phyloP scores from a whole-genome alignment of 2,329 filamentous ascomycete species.

The Penicillium sumatraense region DNA sequence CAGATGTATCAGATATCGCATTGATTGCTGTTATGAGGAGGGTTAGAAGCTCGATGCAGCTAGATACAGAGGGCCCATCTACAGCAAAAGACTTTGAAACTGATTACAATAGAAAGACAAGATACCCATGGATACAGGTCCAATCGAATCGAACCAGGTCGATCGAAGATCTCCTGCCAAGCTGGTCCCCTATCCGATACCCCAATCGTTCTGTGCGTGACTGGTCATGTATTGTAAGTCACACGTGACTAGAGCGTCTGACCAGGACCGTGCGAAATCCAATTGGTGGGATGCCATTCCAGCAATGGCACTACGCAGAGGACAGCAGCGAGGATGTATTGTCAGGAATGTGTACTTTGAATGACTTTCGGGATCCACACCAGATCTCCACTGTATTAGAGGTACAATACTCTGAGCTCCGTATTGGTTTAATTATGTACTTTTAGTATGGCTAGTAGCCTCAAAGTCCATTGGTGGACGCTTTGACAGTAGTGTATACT shows the following conservation, averaged over 20 bases:
- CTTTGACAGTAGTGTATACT: background rate
- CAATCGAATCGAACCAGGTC: background rate
- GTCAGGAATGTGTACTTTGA: conserved; percentile 7
- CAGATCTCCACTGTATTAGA: too few species aligned
- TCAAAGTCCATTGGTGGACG: too few species aligned
- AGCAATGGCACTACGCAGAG: conserved; percentile 17
- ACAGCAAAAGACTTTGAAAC: too few species aligned
- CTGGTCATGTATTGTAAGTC: conserved; percentile 13
- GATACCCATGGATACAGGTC: background rate
- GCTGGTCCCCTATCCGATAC: background rate
- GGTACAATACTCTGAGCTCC: background rate
- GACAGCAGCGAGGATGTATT: background rate
- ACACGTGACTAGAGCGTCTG: conserved; percentile 6
- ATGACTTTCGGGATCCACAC: background rate
- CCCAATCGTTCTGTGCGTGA: too few species aligned
- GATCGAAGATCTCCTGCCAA: conserved; percentile 3
- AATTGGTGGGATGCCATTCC: conserved; percentile 24
- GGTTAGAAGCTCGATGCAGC: background rate
- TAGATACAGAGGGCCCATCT: too few species aligned
- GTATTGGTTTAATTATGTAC: background rate
- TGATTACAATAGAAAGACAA: too few species aligned
- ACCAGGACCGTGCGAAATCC: background rate
- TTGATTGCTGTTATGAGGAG: background rate
- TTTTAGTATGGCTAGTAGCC: too few species aligned
- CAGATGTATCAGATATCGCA: background rate